Percentiles rank a stretch among this genome's conserved stretches.
phyloP scores from a whole-genome alignment of 2,329 filamentous ascomycete genomes.

The Cercospora berteroae region DNA sequence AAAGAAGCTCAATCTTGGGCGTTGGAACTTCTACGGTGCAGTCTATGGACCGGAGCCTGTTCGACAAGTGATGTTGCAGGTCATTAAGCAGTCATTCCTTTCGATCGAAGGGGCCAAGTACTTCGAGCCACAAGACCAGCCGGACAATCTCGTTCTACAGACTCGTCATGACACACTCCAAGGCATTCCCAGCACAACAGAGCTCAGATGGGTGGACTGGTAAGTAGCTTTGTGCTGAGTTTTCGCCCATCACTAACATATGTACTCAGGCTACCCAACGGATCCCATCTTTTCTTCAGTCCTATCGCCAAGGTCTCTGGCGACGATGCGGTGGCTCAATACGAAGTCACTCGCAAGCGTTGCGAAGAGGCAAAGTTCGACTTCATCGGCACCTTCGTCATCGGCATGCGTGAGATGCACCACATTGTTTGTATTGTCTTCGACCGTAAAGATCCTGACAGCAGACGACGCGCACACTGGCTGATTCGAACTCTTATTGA shows the following conservation, averaged over 20 bases:
- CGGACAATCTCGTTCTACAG: constrained; percentile 34
- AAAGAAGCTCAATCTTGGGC: constrained; percentile 43
- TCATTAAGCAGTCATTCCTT: constrained; percentile 47
- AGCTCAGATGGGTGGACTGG: constrained; percentile 52
- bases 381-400: constrained; percentile 52
- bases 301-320: constrained; percentile 53
- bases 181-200: constrained; percentile 39
- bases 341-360: constrained; percentile 40
- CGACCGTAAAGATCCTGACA: constrained; percentile 45
- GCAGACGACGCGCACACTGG: constrained; percentile 40
- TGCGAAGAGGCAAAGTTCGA: constrained; percentile 49
- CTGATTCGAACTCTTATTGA: constrained; percentile 43
- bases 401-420: constrained; percentile 56
- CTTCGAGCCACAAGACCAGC: constrained; percentile 44
- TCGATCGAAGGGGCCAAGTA: constrained; percentile 46
- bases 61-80: constrained; percentile 36
- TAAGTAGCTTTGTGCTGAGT: background rate
- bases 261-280: constrained; percentile 44
- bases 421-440: constrained; percentile 57
- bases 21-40: constrained; percentile 55
- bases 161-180: constrained; percentile 30
- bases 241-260: background rate
- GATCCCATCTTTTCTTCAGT: constrained; percentile 53
- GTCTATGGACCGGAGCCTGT: constrained; percentile 38
- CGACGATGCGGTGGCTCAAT: constrained; percentile 48